A percentile compares a stretch with the other conserved stretches of the same genome.
phyloP scores from a whole-genome alignment of 2,329 filamentous ascomycete genomes.

The Cladorrhinum sp. region DNA sequence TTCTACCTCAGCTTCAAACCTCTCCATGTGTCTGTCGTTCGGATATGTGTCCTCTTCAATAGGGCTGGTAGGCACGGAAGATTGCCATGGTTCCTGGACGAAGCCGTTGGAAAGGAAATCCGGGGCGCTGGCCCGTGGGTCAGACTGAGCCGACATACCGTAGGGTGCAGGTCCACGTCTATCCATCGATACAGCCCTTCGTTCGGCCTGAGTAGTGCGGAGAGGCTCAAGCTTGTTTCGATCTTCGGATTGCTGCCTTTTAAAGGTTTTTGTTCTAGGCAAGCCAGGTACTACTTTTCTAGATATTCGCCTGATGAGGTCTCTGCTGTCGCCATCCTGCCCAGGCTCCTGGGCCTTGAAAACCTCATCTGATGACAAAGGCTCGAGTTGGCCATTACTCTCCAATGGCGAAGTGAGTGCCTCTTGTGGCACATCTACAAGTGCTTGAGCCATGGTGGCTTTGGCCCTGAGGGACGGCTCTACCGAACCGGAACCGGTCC shows the following conservation, averaged over 20 bases:
- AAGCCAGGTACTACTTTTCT: constrained; percentile 73
- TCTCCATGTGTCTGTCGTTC: constrained; percentile 19
- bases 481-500: not conserved
- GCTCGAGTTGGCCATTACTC: constrained; percentile 18
- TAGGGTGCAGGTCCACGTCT: constrained; percentile 41
- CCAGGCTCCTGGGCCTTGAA: constrained; percentile 20
- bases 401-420: constrained; percentile 21
- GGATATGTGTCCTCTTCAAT: constrained; percentile 32
- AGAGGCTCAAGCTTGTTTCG: constrained; percentile 69
- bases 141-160: constrained; percentile 32
- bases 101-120: constrained; percentile 38
- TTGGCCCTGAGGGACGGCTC: not conserved
- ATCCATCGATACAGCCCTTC: constrained; percentile 68
- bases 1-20: constrained; percentile 10
- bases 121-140: constrained; percentile 49
- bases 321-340: constrained; percentile 30
- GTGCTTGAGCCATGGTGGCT: constrained; percentile 30
- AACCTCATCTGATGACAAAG: constrained; percentile 9
- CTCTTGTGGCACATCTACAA: constrained; percentile 18
- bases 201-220: constrained; percentile 60
- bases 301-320: constrained; percentile 42
- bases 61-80: constrained; percentile 33
- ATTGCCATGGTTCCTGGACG: constrained; percentile 26
- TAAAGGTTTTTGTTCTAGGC: constrained; percentile 74
- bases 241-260: constrained; percentile 76